phyloP scores from a whole-genome alignment of 495 filamentous ascomycete genomes.

The Durotheca rogersii region DNA sequence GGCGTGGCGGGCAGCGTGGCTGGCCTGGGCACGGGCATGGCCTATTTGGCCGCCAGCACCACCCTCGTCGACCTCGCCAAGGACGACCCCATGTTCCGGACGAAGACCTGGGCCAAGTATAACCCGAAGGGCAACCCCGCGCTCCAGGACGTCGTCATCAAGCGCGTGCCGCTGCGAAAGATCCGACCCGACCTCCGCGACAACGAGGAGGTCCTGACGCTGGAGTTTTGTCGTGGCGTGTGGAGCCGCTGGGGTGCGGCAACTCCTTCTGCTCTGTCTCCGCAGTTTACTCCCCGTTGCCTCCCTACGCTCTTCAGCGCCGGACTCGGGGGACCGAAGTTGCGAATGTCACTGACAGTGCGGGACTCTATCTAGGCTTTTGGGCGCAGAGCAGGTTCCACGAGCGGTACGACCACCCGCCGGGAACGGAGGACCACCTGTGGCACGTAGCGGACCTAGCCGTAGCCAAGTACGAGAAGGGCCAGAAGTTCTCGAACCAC shows the following conservation, averaged over 20 bases:
- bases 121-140: slow-evolving; percentile 64
- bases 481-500: slow-evolving; percentile 70
- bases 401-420: slow-evolving; percentile 60
- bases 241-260: slow-evolving; percentile 64
- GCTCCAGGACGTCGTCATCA: slow-evolving; percentile 62
- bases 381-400: slow-evolving; percentile 62
- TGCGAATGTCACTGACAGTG: no score
- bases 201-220: slow-evolving; percentile 57
- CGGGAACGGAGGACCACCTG: slow-evolving; percentile 62
- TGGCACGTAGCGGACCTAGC: slow-evolving; percentile 61
- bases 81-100: slow-evolving; percentile 63
- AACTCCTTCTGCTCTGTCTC: slow-evolving; percentile 3
- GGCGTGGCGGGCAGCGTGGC: slow-evolving; percentile 31
- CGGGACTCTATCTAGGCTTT: slow-evolving; percentile 56
- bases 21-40: slow-evolving; percentile 38
- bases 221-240: slow-evolving; percentile 65
- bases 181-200: slow-evolving; percentile 65
- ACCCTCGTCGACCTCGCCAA: slow-evolving; percentile 46
- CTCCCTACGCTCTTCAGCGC: not conserved
- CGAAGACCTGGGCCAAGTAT: slow-evolving; percentile 53
- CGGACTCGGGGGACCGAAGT: not conserved
- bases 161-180: slow-evolving; percentile 60
- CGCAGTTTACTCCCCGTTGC: not conserved
- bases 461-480: slow-evolving; percentile 56
- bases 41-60: slow-evolving; percentile 32